phyloP scores from a whole-genome alignment of 768 basidiomycete species.

The Russula vinacea region DNA sequence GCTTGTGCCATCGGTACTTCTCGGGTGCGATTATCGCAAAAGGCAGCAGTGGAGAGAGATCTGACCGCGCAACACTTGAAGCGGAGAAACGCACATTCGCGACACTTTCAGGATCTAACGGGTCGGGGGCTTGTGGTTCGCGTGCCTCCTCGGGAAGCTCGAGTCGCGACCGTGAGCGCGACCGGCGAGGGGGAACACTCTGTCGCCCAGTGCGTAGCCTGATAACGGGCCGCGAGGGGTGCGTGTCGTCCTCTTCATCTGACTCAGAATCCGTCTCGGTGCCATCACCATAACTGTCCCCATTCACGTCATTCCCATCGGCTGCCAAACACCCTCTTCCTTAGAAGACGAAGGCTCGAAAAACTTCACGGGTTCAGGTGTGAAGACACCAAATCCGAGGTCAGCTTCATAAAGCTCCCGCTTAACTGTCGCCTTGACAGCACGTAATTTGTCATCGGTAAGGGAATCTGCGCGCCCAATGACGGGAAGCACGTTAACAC shows the following conservation, averaged over 20 bases:
- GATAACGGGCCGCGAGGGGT: conserved; percentile 70
- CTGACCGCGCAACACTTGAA: conserved; percentile 56
- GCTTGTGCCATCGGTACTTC: conserved; percentile 43
- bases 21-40: conserved; percentile 82
- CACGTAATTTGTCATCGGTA: conserved; percentile 69
- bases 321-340: conserved; percentile 9
- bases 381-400: conserved; percentile 77
- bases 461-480: conserved; percentile 79
- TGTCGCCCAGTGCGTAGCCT: conserved; percentile 60
- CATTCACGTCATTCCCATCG: conserved; percentile 29
- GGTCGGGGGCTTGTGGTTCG: conserved; percentile 55
- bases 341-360: conserved; percentile 22
- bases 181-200: conserved; percentile 43
- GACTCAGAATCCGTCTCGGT: conserved; percentile 40
- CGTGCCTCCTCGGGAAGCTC: conserved; percentile 54
- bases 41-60: conserved; percentile 59
- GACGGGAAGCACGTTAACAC: conserved; percentile 79
- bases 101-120: conserved; percentile 61
- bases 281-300: conserved; percentile 30
- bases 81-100: conserved; percentile 79
- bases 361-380: conserved; percentile 39
- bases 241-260: conserved; percentile 49
- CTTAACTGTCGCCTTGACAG: conserved; percentile 71
- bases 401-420: conserved; percentile 61
- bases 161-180: conserved; percentile 71